Percentiles rank a stretch among this genome's conserved stretches.
phyloP scores from a whole-genome alignment of 768 basidiomycete species.

The Dacryopinax primogenitus region DNA sequence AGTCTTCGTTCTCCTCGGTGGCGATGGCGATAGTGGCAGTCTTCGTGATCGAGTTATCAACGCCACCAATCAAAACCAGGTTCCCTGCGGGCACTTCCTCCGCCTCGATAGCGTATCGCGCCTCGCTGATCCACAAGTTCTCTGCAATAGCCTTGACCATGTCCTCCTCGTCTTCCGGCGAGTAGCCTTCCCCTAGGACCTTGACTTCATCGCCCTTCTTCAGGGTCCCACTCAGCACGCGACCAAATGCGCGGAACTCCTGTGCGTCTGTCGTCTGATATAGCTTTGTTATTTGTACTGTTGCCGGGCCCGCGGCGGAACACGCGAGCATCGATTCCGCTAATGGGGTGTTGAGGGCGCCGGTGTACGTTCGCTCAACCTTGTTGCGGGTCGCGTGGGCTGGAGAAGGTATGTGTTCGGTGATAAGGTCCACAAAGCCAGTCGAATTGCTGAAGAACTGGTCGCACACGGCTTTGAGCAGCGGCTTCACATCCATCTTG shows the following conservation, averaged over 20 bases:
- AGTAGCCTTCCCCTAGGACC: slow-evolving; percentile 96
- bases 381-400: slow-evolving; percentile 27
- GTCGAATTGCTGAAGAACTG: slow-evolving; percentile 91
- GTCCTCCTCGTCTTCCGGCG: slow-evolving; percentile 98
- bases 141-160: slow-evolving; percentile 79
- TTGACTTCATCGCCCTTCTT: slow-evolving; percentile 73
- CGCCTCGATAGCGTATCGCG: slow-evolving; percentile 51
- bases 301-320: slow-evolving; percentile 71
- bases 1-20: slow-evolving; percentile 60
- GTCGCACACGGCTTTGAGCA: slow-evolving; percentile 82
- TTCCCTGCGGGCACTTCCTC: slow-evolving; percentile 87
- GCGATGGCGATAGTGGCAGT: slow-evolving; percentile 73
- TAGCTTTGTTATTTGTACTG: slow-evolving; percentile 86
- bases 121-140: slow-evolving; percentile 80
- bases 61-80: slow-evolving; percentile 80
- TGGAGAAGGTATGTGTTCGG: slow-evolving; percentile 71
- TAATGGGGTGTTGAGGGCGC: slow-evolving; percentile 69
- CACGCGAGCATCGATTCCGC: slow-evolving; percentile 71
- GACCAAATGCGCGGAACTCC: slow-evolving; percentile 90
- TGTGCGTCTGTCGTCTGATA: slow-evolving; percentile 96
- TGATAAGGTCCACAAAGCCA: slow-evolving; percentile 86
- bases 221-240: slow-evolving; percentile 85
- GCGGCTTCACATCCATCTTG: slow-evolving; percentile 96
- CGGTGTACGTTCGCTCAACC: slow-evolving; percentile 69
- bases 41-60: slow-evolving; percentile 89